phyloP scores from a whole-genome alignment of 1,284 basidiomycete species.

The Cerrena zonata region DNA sequence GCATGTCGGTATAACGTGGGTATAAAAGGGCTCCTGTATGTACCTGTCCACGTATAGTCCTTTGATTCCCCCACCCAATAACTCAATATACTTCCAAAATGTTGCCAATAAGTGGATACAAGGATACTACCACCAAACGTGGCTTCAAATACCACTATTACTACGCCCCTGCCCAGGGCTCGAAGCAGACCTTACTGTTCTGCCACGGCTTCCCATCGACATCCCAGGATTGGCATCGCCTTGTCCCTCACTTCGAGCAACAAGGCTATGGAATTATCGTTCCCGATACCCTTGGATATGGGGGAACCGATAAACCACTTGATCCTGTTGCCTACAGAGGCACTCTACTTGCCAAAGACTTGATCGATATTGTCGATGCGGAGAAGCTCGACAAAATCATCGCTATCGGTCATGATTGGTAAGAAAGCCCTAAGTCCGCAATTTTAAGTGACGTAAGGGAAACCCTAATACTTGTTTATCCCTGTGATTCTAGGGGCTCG shows the following conservation, averaged over 20 bases:
- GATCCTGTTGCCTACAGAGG: constrained; percentile 37
- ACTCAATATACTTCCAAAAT: too few species aligned
- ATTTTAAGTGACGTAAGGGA: constrained; percentile 5
- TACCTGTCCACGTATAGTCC: too few species aligned
- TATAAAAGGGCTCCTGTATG: too few species aligned
- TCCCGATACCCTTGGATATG: constrained; percentile 52
- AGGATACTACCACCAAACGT: constrained; percentile 8
- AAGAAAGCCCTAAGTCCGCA: constrained; percentile 16
- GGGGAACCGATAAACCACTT: constrained; percentile 43
- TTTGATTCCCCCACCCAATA: too few species aligned
- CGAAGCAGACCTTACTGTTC: constrained; percentile 37
- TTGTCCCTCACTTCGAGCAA: constrained; percentile 37
- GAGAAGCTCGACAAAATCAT: constrained; percentile 30
- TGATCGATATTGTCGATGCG: constrained; percentile 42
- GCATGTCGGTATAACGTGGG: too few species aligned
- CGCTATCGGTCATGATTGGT: too few species aligned
- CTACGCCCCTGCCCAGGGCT: constrained; percentile 16
- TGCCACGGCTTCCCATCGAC: constrained; percentile 46
- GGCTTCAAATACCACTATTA: constrained; percentile 33
- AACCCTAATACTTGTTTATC: neutral
- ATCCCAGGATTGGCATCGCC: constrained; percentile 41
- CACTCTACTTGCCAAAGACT: constrained; percentile 35
- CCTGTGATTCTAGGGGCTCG: constrained; percentile 32
- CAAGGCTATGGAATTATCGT: constrained; percentile 46
- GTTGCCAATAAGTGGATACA: too few species aligned